A percentile compares a stretch with the other conserved stretches of the same genome.
Conservation (phyloP, 1,284 basidiomycete species). For the Pisolithus thermaeus region DNA sequence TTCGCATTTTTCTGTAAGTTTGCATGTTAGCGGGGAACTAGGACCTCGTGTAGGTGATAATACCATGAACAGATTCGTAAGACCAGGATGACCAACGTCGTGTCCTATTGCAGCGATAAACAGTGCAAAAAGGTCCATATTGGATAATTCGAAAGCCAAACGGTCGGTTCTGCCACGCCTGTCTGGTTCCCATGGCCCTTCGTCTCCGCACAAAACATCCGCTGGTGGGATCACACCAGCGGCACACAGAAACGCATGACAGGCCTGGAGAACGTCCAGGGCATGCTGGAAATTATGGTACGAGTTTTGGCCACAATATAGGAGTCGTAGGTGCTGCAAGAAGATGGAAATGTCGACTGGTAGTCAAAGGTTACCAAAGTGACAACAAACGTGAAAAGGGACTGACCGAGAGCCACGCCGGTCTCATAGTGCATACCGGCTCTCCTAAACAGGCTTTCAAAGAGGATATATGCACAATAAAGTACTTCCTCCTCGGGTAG, state of each 20-base stretch:
- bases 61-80: constrained; percentile 90
- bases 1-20: constrained; percentile 78
- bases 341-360: constrained; percentile 69
- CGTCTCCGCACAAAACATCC: constrained; percentile 39
- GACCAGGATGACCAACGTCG: constrained; percentile 91
- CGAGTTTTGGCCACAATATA: constrained; percentile 85
- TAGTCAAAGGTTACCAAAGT: constrained; percentile 14
- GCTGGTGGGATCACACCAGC: constrained; percentile 79
- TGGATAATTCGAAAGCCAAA: constrained; percentile 48
- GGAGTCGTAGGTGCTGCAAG: constrained; percentile 74
- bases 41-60: constrained; percentile 22
- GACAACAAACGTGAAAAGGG: constrained; percentile 15
- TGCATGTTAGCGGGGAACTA: constrained; percentile 8
- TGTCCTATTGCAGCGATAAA: constrained; percentile 91
- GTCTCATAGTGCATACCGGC: constrained; percentile 69
- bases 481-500: constrained; percentile 75
- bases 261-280: constrained; percentile 89
- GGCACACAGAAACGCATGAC: constrained; percentile 75
- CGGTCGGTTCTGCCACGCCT: constrained; percentile 36
- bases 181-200: constrained; percentile 44
- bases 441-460: constrained; percentile 64
- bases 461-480: constrained; percentile 77
- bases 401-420: constrained; percentile 63
- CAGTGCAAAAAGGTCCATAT: constrained; percentile 76
- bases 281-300: constrained; percentile 98